Base-by-base conservation (phyloP, 768 basidiomycete genomes). In the Podaxis pistillaris region DNA sequence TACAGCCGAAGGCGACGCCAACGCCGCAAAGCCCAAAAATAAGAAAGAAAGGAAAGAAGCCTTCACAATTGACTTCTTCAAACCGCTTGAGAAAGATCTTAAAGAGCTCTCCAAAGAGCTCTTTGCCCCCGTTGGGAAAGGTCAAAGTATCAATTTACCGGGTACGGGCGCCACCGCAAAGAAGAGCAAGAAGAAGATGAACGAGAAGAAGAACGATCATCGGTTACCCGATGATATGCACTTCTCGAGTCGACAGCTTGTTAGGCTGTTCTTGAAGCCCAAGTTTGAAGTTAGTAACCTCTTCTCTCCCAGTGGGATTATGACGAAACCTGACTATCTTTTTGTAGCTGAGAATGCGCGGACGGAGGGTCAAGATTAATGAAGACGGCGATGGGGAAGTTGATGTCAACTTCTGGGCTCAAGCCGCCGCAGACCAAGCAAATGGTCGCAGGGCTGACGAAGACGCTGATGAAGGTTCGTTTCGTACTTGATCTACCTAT, bases 351-450 rank as follows among this genome's bases (percentile, higher is more conserved):
- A 91, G 86, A 70, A 95, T 97, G 95, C 47, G 94, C 13, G 91
- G 92, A 7, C 86, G 86, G 58, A 81, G 81, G 40, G 85, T 81
- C 51, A 69, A 72, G 67, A 76, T 81, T 66, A 85, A 87, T 61
- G 81, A 86, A 60, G 80, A 83, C 30, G 85, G 83, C 28, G 89
- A 94, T 66, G 94, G 91, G 30, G 95, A 97, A 74, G 88, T 96
- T 28, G 96, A 98, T 71, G 94, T 96, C 75, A 87, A 91, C 64
- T 98, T 95, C 79, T 99, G 97, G 97, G 96, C 95, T 0, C 91
- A 94, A 68, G 94, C 93, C 3, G 95, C 94, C 11, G 93, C 93
- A 0, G 86, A 91, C 54, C 88, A 92, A 73, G 88, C 87, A 13
- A 89, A 73, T 6, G 83, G 83, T 60, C 71, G 68, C 3, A 30